These are phyloP conservation scores for Talaromyces sp. DNA, from an alignment of 2,329 filamentous ascomycete species.

Conservation along the genomic window DNA sequence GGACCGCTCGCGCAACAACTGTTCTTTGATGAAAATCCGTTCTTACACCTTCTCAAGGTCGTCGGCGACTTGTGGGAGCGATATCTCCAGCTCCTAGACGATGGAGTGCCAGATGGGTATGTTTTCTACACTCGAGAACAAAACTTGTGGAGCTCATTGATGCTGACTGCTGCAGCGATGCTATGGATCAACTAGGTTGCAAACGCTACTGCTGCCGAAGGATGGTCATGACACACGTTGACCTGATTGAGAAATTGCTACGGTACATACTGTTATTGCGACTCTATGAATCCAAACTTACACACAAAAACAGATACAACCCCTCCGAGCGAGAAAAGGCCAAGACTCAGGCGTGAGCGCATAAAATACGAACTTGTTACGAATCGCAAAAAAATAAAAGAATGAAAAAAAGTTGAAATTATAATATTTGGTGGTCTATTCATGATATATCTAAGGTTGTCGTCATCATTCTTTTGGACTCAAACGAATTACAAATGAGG, in stretches of 20 bases:
- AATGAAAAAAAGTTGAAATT: neutral
- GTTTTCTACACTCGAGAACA: neutral
- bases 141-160: neutral
- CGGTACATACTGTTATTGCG: slow-evolving; percentile 56
- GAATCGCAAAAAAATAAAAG: slow-evolving; percentile 2
- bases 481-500: slow-evolving; percentile 46
- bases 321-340: slow-evolving; percentile 43
- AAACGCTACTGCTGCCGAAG: slow-evolving; percentile 97
- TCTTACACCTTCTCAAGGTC: slow-evolving; percentile 54
- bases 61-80: slow-evolving; percentile 96
- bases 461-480: slow-evolving; percentile 13
- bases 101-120: slow-evolving; percentile 70
- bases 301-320: slow-evolving; percentile 36
- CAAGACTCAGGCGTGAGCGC: slow-evolving; percentile 25
- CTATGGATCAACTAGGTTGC: slow-evolving; percentile 89
- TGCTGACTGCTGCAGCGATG: slow-evolving; percentile 57
- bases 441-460: neutral
- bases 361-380: slow-evolving; percentile 8
- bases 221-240: slow-evolving; percentile 99
- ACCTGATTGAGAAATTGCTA: slow-evolving; percentile 95
- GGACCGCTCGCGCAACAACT: slow-evolving; percentile 10
- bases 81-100: slow-evolving; percentile 82
- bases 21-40: slow-evolving; percentile 9
- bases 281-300: neutral
- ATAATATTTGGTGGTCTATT: slow-evolving; percentile 1